Conservation (phyloP, 352 stramenopile genomes). For the Phytopythium vexans region DNA sequence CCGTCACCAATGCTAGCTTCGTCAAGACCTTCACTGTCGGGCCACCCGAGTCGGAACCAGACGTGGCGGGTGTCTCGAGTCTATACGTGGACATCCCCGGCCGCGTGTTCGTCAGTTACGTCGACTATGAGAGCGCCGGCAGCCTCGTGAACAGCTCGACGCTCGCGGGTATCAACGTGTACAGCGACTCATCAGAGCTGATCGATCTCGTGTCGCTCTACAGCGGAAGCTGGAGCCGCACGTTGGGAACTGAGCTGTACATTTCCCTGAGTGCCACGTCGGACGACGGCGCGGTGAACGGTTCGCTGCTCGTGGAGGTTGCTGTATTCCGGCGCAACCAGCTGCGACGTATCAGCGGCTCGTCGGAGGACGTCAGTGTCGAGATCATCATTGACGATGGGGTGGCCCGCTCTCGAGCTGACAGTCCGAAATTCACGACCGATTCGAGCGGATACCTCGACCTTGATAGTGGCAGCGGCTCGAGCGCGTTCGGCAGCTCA, state of each 20-base stretch:
- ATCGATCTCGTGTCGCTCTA: neutral
- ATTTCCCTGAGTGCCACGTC: no score
- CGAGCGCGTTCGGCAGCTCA: neutral
- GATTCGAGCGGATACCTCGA: neutral
- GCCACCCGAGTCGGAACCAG: no score
- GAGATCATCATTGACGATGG: neutral
- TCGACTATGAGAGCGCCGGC: neutral
- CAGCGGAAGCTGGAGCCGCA: no score
- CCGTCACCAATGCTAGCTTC: neutral
- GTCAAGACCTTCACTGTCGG: neutral
- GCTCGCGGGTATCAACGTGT: neutral
- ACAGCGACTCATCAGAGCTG: neutral
- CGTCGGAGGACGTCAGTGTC: neutral
- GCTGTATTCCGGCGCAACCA: conserved; percentile 1
- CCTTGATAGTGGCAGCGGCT: no score
- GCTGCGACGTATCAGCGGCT: neutral
- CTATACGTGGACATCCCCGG: neutral
- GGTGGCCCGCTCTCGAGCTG: neutral
- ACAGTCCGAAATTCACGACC: neutral
- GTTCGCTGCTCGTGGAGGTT: neutral
- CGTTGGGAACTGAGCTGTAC: no score
- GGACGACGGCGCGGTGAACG: neutral
- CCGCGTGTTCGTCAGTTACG: neutral
- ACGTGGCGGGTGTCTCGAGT: neutral
- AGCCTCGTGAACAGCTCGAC: neutral